These are phyloP conservation scores for Capsella rubella DNA, from an alignment of 441 rosid genomes.

Conservation along the genomic window DNA sequence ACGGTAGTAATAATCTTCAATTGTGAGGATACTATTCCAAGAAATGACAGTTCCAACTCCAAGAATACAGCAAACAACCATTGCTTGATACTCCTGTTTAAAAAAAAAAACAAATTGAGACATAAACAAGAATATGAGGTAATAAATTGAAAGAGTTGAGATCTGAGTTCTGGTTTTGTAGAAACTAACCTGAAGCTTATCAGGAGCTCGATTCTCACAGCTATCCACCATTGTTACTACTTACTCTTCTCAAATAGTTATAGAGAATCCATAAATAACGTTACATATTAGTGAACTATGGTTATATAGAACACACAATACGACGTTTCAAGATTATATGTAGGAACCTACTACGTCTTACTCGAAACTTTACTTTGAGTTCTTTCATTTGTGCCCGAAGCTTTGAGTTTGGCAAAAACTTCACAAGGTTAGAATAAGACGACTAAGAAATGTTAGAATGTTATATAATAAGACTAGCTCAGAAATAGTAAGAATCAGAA, in stretches of 20 bases:
- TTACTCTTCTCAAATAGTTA: slow-evolving; percentile 1
- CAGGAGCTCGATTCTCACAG: slow-evolving; percentile 43
- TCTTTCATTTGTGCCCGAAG: neutral
- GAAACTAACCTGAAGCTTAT: slow-evolving; percentile 61
- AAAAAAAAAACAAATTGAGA: neutral
- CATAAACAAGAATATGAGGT: neutral
- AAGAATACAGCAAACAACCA: slow-evolving; percentile 67
- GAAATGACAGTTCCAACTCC: slow-evolving; percentile 73
- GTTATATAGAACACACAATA: neutral
- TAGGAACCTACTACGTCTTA: neutral
- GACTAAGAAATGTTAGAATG: neutral
- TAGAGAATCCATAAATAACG: neutral
- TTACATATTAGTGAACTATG: neutral
- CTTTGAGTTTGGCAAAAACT: neutral
- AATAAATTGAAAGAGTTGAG: neutral
- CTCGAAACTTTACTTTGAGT: neutral
- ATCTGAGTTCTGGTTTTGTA: slow-evolving; percentile 8
- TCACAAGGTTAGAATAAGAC: neutral
- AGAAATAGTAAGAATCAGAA: neutral
- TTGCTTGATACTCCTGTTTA: slow-evolving; percentile 61
- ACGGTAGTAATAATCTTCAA: slow-evolving; percentile 70
- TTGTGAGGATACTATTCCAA: slow-evolving; percentile 83
- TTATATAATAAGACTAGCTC: neutral
- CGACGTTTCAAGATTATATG: neutral
- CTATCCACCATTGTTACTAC: slow-evolving; percentile 5